phyloP scores from a whole-genome alignment of 2,329 filamentous ascomycete genomes.

The Aurifilum marmelostoma region DNA sequence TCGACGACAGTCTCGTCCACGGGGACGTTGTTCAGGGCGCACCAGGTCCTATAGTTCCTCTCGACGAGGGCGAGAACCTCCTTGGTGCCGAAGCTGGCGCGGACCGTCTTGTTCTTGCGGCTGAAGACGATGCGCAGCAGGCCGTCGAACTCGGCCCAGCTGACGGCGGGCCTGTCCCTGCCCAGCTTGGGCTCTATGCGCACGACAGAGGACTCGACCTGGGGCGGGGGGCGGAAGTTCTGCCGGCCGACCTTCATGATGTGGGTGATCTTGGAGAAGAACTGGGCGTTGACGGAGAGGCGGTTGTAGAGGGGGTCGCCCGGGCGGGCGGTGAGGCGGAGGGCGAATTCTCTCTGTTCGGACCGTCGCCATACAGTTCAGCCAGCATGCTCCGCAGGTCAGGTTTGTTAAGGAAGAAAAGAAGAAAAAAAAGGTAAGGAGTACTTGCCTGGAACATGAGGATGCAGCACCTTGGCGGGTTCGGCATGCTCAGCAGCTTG shows the following conservation, averaged over 20 bases:
- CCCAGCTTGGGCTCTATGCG: slow-evolving; percentile 86
- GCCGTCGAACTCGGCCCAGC: slow-evolving; percentile 94
- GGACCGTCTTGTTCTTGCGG: slow-evolving; percentile 87
- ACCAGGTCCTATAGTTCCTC: slow-evolving; percentile 87
- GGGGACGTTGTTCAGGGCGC: slow-evolving; percentile 79
- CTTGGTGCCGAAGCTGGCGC: slow-evolving; percentile 79
- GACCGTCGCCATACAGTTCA: too few species aligned
- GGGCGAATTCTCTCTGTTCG: slow-evolving; percentile 91
- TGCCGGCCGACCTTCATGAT: slow-evolving; percentile 95
- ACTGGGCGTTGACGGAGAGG: slow-evolving; percentile 91
- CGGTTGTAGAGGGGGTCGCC: slow-evolving; percentile 88
- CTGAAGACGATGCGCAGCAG: slow-evolving; percentile 79
- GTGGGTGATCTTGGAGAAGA: slow-evolving; percentile 69
- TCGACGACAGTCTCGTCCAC: slow-evolving; percentile 69
- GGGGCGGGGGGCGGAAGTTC: slow-evolving; percentile 94
- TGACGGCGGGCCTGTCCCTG: slow-evolving; percentile 76
- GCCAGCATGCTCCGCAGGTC: too few species aligned
- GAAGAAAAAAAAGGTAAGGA: too few species aligned
- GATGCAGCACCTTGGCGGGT: slow-evolving; percentile 80
- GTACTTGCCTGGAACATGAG: slow-evolving; percentile 81
- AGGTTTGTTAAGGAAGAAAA: not conserved
- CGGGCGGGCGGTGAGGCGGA: slow-evolving; percentile 84
- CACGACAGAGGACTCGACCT: slow-evolving; percentile 90
- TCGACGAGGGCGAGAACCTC: slow-evolving; percentile 83
- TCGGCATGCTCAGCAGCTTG: slow-evolving; percentile 79